phyloP scores from a whole-genome alignment of 441 rosid species.

The Bocquillonia castaneifolia region DNA sequence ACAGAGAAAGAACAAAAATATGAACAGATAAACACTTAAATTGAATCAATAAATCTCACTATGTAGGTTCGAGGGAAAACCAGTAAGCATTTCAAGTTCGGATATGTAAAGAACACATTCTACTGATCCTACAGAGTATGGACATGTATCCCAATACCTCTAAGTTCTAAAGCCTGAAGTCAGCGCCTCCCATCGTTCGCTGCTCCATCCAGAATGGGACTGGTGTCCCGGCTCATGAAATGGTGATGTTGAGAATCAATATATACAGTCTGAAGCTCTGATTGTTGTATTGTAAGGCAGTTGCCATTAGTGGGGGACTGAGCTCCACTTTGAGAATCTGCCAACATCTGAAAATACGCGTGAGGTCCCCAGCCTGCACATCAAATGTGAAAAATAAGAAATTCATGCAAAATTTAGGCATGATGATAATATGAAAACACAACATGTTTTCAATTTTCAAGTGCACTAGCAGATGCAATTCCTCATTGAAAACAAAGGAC shows the following conservation, averaged over 20 bases:
- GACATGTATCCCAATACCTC: conserved; percentile 20
- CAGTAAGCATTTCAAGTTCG: background rate
- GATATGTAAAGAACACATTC: background rate
- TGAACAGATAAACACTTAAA: background rate
- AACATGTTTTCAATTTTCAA: no score
- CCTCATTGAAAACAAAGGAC: no score
- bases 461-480: no score
- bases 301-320: conserved; percentile 31
- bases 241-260: conserved; percentile 46
- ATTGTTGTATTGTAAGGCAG: conserved; percentile 28
- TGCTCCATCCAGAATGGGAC: conserved; percentile 35
- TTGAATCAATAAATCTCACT: conserved; percentile 2
- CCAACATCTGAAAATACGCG: conserved; percentile 80
- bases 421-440: background rate
- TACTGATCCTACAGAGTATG: conserved; percentile 14
- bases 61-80: background rate
- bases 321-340: conserved; percentile 43
- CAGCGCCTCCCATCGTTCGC: conserved; percentile 22
- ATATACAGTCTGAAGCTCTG: conserved; percentile 50
- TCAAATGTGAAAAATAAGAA: background rate
- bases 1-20: background rate
- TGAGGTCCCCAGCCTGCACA: conserved; percentile 91
- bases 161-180: conserved; percentile 8
- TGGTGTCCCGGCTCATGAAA: conserved; percentile 29
- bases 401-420: background rate